Evolutionary conservation across 1,139 yeast genomes (phyloP), one percentile per base, ranked within the genome.

Genomic region (Kodamaea ohmeri): DNA sequence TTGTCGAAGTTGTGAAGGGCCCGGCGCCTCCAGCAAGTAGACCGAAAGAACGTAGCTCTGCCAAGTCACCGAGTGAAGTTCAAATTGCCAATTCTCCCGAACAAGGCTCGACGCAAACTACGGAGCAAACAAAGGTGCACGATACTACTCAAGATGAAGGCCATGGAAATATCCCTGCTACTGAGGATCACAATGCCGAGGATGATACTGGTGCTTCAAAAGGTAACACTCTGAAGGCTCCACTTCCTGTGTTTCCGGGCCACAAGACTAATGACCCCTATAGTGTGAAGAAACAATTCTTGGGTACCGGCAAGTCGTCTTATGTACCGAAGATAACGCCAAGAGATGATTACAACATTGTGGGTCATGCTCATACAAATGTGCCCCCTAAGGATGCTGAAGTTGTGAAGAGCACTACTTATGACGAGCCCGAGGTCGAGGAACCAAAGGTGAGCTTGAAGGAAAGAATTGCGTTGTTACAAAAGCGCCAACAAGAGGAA

Each of bases 391-490:
- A 42, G 9, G 52, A 50, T 22, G 47, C 49, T 6, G 65, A 63
- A 15, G 50, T 63, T 4, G 65, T 60, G 16, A 56, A 48, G 40
- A 50, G 53, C 25, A 44, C 50, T 13, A 45, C 50, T 12, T 47
- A 45, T 13, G 50, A 43, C 55, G 51, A 26, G 55, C 43, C 19
- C 48, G 50, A 11, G 47, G 80, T 76, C 40, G 71, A 66, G 5
- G 78, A 68, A 19, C 96, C 96, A 9, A 82, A 84, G 49, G 63
- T 89, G 65, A 83, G 95, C 41, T 69, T 92, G 53, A 85, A 85
- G 55, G 97, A 92, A 49, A 75, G 97, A 47, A 88, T 92, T 55
- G 87, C 87, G 8, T 56, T 87, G 53, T 68, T 92, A 39, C 96
- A 90, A 56, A 78, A 87, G 54, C 81, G 81, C 42, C 96, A 87